Percentiles rank a stretch among this genome's conserved stretches.
Conservation (phyloP, 495 filamentous ascomycete species). For the Choiromyces venosus region DNA sequence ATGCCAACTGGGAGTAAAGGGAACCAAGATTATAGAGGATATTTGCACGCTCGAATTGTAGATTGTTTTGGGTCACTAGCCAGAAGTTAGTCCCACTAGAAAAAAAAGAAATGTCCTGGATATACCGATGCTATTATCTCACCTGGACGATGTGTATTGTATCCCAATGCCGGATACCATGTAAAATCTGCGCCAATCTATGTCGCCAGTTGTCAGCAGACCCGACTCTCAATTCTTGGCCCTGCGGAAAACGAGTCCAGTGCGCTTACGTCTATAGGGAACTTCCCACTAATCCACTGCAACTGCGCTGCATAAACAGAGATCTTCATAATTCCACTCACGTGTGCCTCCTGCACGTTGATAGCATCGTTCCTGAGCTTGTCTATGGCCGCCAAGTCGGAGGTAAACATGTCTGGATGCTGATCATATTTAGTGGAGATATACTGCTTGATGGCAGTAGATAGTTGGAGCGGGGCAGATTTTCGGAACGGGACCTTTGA, state of each 20-base stretch:
- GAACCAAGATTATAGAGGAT: constrained; percentile 87
- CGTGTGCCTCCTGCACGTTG: constrained; percentile 79
- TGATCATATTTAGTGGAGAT: constrained; percentile 99
- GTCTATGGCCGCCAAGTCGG: constrained; percentile 84
- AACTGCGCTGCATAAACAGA: constrained; percentile 86
- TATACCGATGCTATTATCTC: constrained; percentile 25
- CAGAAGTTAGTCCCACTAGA: constrained; percentile 14
- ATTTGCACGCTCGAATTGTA: constrained; percentile 92
- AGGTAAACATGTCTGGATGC: constrained; percentile 93
- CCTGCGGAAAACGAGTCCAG: neutral
- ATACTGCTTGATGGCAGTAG: constrained; percentile 83
- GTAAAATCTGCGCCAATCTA: constrained; percentile 92
- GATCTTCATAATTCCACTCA: constrained; percentile 81
- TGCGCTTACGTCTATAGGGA: constrained; percentile 79
- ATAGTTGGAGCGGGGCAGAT: constrained; percentile 68
- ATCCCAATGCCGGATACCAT: constrained; percentile 91
- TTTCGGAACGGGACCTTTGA: constrained; percentile 75
- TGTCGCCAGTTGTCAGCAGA: constrained; percentile 34
- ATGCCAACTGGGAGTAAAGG: constrained; percentile 86
- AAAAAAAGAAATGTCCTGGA: neutral
- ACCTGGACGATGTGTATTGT: constrained; percentile 71
- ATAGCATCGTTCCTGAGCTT: constrained; percentile 72
- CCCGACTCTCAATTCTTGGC: neutral
- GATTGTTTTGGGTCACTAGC: constrained; percentile 76
- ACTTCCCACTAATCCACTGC: constrained; percentile 90